phyloP scores from a whole-genome alignment of 495 filamentous ascomycete genomes.

The Tetracladium marchalianum region DNA sequence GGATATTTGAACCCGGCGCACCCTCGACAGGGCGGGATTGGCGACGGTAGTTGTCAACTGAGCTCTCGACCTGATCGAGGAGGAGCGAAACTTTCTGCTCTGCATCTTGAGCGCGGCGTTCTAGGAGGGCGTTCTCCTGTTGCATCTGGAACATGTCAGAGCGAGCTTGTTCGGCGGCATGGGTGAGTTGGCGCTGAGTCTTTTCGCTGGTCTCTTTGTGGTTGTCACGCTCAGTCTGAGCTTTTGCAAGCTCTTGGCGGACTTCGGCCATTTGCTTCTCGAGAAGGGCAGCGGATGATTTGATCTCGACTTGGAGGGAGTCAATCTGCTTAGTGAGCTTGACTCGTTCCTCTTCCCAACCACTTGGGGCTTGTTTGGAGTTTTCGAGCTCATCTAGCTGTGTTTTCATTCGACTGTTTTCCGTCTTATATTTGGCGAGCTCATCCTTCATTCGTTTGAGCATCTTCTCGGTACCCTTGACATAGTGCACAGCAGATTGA shows the following conservation, averaged over 20 bases:
- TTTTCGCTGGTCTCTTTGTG: constrained; percentile 46
- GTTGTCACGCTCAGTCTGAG: constrained; percentile 58
- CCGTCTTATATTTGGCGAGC: constrained; percentile 73
- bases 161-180: constrained; percentile 44
- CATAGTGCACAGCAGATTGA: constrained; percentile 98
- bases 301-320: constrained; percentile 54
- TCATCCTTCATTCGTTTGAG: constrained; percentile 98
- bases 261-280: constrained; percentile 62
- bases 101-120: constrained; percentile 74
- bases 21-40: constrained; percentile 49
- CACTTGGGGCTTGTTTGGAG: constrained; percentile 31
- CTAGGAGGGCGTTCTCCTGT: constrained; percentile 68
- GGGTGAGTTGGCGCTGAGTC: constrained; percentile 45
- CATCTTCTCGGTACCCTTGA: constrained; percentile 99
- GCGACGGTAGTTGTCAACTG: constrained; percentile 89
- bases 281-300: constrained; percentile 51
- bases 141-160: constrained; percentile 72
- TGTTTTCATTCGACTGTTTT: constrained; percentile 72
- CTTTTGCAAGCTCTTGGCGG: constrained; percentile 52
- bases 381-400: constrained; percentile 57
- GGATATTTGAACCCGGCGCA: constrained; percentile 13
- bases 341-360: constrained; percentile 72
- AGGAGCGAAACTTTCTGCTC: constrained; percentile 88
- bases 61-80: constrained; percentile 85
- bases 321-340: constrained; percentile 56